Base-by-base conservation (phyloP, 225 moss, liverwort and hornwort genomes). In the Marchantia polymorpha region DNA sequence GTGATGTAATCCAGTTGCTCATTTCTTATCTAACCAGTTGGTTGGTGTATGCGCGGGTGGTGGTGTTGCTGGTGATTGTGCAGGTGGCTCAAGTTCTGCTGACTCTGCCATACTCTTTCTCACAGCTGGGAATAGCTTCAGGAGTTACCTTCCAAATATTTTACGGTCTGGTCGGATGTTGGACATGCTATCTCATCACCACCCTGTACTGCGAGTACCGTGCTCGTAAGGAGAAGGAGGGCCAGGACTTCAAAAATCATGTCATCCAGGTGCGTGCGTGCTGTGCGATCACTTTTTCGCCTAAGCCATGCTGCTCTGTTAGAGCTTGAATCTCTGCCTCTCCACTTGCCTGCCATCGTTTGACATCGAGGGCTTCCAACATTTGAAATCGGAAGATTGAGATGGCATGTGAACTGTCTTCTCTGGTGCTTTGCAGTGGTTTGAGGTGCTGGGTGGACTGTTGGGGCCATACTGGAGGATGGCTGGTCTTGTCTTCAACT, bases 61-160 rank as follows among this genome's bases (percentile, higher is more conserved):
- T 58, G n/a, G n/a, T n/a, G 52, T 60, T 30, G 31, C 50, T 77
- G 59, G 26, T 31, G 56, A 19, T 8, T 71, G 53, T 61, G 78
- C 94, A 96, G 96, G 96, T 96, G 31, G 96, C 96, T 16, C 96
- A 96, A 91, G 96, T 96, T 73, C 90, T 96, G 66, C 72, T 96
- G 80, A 96, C 94, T 72, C 87, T 96, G 82, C 96, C 96, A 1
- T 92, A 92, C 74, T 96, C 96, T 2, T 96, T 96, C 79, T 88
- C 96, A 7, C 96, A 96, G 66, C 86, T 96, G 71, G 96, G 96
- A 52, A 89, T 29, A 55, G 88, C 91, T 20, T 91, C 96, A n/a
- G 96, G 96, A 23, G 80, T 96, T 22, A 80, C 88, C 16, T 91
- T 96, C 16, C 96, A 96, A 79, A 50, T 94, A 26, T 92, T 96